These are phyloP conservation scores for Acacia melanoxylon DNA, from an alignment of 306 rosid species.

Conservation along the genomic window DNA sequence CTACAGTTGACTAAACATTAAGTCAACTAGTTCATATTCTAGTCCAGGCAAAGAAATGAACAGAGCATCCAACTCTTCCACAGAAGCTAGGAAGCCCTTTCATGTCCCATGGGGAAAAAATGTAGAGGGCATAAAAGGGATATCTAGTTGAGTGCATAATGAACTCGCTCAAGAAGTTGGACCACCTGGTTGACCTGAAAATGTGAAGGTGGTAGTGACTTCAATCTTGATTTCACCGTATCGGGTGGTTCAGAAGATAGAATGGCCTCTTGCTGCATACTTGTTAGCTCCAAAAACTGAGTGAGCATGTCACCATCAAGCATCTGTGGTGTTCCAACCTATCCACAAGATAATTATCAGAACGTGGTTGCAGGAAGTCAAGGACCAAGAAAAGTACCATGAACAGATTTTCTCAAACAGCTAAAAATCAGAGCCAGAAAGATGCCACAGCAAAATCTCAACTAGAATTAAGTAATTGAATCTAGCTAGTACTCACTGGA, in stretches of 20 bases:
- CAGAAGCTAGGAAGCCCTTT: neutral
- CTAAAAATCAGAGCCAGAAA: conserved; percentile 14
- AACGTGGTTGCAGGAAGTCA: neutral
- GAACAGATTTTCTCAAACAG: neutral
- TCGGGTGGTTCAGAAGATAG: conserved; percentile 52
- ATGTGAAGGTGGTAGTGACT: conserved; percentile 37
- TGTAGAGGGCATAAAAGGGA: neutral
- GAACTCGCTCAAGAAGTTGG: conserved; percentile 92
- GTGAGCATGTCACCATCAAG: conserved; percentile 96
- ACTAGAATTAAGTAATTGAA: conserved; percentile 9
- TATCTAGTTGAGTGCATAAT: conserved; percentile 74
- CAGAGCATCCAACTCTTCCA: conserved; percentile 10
- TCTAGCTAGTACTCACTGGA: conserved; percentile 58
- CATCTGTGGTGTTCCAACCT: conserved; percentile 74
- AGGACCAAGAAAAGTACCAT: neutral
- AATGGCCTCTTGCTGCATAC: conserved; percentile 75
- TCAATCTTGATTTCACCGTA: conserved; percentile 46
- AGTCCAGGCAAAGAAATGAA: conserved; percentile 8
- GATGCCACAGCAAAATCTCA: neutral
- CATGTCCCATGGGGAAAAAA: neutral
- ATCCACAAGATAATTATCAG: neutral
- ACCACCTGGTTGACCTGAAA: conserved; percentile 73
- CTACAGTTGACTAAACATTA: neutral
- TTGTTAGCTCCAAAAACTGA: conserved; percentile 92
- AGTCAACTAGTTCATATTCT: conserved; percentile 14